Conservation (phyloP, 2,329 filamentous ascomycete species). For the Byssoonygena ceratinophila region DNA sequence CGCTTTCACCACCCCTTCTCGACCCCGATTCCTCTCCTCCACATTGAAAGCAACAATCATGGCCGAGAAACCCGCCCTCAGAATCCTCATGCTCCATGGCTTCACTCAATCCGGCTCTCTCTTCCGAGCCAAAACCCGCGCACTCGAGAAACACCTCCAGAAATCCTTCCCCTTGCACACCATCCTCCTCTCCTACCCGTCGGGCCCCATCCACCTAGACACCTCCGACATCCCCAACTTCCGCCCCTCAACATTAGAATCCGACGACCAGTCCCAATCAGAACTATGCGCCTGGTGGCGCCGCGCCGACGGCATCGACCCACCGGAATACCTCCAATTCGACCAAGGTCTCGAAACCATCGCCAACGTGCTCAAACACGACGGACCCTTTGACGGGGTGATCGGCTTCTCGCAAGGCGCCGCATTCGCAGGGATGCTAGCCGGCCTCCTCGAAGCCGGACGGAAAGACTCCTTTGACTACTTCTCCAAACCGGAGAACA, state of each 20-base stretch:
- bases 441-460: slow-evolving; percentile 55
- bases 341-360: slow-evolving; percentile 57
- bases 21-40: background rate
- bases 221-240: slow-evolving; percentile 62
- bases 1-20: background rate
- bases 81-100: slow-evolving; percentile 72
- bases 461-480: slow-evolving; percentile 40
- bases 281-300: slow-evolving; percentile 81
- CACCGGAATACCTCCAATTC: slow-evolving; percentile 56
- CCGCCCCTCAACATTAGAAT: slow-evolving; percentile 28
- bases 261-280: slow-evolving; percentile 42
- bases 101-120: slow-evolving; percentile 81
- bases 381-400: slow-evolving; percentile 64
- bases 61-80: slow-evolving; percentile 31
- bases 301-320: slow-evolving; percentile 50
- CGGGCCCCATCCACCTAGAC: slow-evolving; percentile 53
- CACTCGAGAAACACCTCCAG: slow-evolving; percentile 65
- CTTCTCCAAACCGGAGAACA: slow-evolving; percentile 22
- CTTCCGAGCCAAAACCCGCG: slow-evolving; percentile 81
- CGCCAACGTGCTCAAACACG: slow-evolving; percentile 50
- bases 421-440: slow-evolving; percentile 60
- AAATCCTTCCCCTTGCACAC: slow-evolving; percentile 59
- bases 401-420: slow-evolving; percentile 77
- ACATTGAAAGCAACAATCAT: background rate
- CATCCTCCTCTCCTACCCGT: slow-evolving; percentile 56